Evolutionary conservation across 345 rosid genomes (phyloP), one percentile per base, ranked within the genome.

Genomic region (Euphorbia tirucalli): DNA sequence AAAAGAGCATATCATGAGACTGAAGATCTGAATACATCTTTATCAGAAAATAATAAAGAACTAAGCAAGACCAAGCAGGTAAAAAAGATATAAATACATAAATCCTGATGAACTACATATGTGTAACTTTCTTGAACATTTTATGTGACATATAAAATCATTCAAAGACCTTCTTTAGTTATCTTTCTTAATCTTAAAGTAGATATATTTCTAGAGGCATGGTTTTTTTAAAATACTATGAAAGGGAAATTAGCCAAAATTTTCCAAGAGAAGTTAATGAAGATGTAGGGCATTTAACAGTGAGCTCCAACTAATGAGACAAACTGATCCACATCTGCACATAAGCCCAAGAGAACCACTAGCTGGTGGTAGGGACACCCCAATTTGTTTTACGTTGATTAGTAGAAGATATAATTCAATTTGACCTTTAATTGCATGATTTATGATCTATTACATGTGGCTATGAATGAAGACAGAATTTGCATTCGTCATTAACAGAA

Each of bases 11-110:
- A 19, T 32, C 59, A 30, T 66, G 79, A 81, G 22, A 74, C 44
- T n/a, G 72, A 73, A 27, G 75, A 74, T 39, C 25, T 22, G 64
- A 80, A 69, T 39, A 78, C 78, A 48, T 71, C 81, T 58, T 77
- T 79, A 58, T 73, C 81, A 39, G 70, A 79, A 48, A 66, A 69
- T 18, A 62, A 69, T 18, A 65, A 55, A 41, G 70, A 55, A 22
- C 52, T 61, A 56, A 79, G 72, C 72, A 14, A 37, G 64, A 61
- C 24, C 6, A 70, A 74, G 14, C 77, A 72, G 81, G 75, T 75
- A 69, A 67, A 7, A 74, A 30, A 18, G 46, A 25, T 60, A 0
- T 18, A 8, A 11, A 9, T 30, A 37, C 8, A 27, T 30, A 16
- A 13, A 46, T 28, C 10, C 27, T n/a, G n/a, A n/a, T n/a, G n/a